Conservation (phyloP, 352 stramenopile species). For the Globisporangium nodosum region DNA sequence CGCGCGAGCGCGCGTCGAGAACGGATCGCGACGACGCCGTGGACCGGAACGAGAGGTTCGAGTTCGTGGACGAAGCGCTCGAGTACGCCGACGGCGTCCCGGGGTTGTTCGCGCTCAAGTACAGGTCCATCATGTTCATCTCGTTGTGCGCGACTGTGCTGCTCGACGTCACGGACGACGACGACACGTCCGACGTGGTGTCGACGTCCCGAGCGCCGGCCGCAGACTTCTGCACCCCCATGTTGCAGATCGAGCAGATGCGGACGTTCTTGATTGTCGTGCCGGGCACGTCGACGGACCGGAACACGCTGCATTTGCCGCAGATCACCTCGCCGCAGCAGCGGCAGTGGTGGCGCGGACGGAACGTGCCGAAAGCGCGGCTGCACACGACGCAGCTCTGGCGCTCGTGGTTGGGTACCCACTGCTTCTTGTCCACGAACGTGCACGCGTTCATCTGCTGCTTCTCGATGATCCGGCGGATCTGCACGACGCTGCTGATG, state of each 20-base stretch:
- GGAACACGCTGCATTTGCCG: conserved; percentile 81
- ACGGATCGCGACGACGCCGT: conserved; percentile 61
- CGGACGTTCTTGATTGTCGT: conserved; percentile 80
- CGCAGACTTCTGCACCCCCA: conserved; percentile 67
- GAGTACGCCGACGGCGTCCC: conserved; percentile 74
- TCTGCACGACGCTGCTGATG: conserved; percentile 70
- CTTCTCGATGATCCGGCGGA: conserved; percentile 79
- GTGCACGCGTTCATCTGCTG: conserved; percentile 84
- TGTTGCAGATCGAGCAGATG: conserved; percentile 83
- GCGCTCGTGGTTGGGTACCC: conserved; percentile 73
- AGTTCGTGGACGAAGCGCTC: conserved; percentile 54
- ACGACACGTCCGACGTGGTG: conserved; percentile 70
- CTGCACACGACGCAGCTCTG: conserved; percentile 72
- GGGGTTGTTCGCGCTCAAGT: conserved; percentile 51
- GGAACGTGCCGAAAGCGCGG: conserved; percentile 69
- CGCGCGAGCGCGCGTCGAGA: conserved; percentile 27
- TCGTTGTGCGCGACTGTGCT: conserved; percentile 79
- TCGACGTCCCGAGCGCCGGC: conserved; percentile 23
- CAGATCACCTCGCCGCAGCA: conserved; percentile 88
- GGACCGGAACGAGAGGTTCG: conserved; percentile 75
- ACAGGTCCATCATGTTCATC: conserved; percentile 83
- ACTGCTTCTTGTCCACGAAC: conserved; percentile 79
- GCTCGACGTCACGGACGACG: conserved; percentile 71
- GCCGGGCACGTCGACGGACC: conserved; percentile 73
- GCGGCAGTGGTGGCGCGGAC: conserved; percentile 79